A percentile compares a stretch with the other conserved stretches of the same genome.
phyloP scores from a whole-genome alignment of 73 alveolate genomes.

The Paraurostyla sp. region DNA sequence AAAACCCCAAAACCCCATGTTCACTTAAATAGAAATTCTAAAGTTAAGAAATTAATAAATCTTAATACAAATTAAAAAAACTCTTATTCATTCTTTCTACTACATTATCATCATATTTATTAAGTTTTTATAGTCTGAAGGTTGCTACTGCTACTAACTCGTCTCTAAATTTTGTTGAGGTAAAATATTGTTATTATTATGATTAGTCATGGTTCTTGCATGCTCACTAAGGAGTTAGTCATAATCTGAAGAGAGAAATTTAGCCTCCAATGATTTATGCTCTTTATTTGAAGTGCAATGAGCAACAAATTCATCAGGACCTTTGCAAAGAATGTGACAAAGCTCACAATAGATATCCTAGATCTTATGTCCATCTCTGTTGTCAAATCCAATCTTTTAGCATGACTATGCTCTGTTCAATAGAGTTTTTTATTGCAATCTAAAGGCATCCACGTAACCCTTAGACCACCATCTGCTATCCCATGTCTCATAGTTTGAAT shows the following conservation, averaged over 20 bases:
- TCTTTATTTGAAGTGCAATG: constrained; percentile 27
- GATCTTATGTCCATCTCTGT: not conserved
- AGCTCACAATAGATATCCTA: constrained; percentile 12
- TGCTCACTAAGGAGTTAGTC: constrained; percentile 3
- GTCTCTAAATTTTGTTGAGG: too few species aligned
- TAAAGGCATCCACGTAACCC: constrained; percentile 21
- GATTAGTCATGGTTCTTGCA: too few species aligned
- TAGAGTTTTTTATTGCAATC: not conserved
- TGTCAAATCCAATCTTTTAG: not conserved
- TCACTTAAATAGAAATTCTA: too few species aligned
- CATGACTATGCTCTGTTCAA: not conserved
- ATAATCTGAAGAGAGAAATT: constrained; percentile 22
- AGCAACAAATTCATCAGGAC: constrained; percentile 47
- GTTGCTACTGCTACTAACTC: too few species aligned
- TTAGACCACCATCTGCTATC: not conserved
- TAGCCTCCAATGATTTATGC: constrained; percentile 13
- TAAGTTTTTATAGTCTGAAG: too few species aligned
- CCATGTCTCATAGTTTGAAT: constrained; percentile 35
- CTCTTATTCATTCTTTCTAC: too few species aligned
- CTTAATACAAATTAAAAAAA: too few species aligned
- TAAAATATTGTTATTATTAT: too few species aligned
- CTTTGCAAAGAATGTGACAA: not conserved
- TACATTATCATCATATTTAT: too few species aligned
- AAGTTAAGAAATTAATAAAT: too few species aligned
- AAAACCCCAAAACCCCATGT: too few species aligned